Evolutionary conservation across 2,329 filamentous ascomycete genomes (phyloP).

Genomic region (Coleophoma cylindrospora): DNA sequence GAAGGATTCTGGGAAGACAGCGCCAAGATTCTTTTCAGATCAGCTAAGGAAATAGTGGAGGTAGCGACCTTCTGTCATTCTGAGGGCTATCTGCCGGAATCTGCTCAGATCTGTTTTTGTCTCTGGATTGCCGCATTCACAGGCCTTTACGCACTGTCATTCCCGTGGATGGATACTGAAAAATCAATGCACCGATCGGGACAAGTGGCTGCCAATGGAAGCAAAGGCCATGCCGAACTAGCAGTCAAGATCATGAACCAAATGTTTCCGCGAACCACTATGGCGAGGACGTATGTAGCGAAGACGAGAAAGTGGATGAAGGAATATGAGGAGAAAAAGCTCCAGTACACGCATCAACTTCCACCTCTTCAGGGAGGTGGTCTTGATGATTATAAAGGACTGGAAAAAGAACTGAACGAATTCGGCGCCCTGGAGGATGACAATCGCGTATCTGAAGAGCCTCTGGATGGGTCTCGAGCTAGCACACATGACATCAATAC

Average conservation of each 20-base stretch:
- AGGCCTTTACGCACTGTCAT: slow-evolving; percentile 61
- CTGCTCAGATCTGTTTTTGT: slow-evolving; percentile 62
- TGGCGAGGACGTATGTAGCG: slow-evolving; percentile 50
- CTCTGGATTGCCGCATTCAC: slow-evolving; percentile 63
- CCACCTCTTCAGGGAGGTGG: slow-evolving; percentile 39
- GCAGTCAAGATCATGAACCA: slow-evolving; percentile 44
- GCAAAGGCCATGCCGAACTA: slow-evolving; percentile 28
- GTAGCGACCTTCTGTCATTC: slow-evolving; percentile 56
- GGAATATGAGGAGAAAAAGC: slow-evolving; percentile 28
- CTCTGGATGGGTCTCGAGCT: slow-evolving; percentile 19
- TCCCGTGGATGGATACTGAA: slow-evolving; percentile 62
- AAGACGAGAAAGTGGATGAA: slow-evolving; percentile 48
- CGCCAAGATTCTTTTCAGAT: slow-evolving; percentile 56
- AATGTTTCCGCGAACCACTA: slow-evolving; percentile 47
- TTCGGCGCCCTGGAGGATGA: slow-evolving; percentile 37
- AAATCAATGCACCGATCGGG: slow-evolving; percentile 43
- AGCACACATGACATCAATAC: slow-evolving; percentile 16
- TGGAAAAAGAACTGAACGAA: slow-evolving; percentile 45
- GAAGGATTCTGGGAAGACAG: slow-evolving; percentile 57
- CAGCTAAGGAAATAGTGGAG: slow-evolving; percentile 58
- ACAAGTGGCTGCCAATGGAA: slow-evolving; percentile 8
- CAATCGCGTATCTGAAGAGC: slow-evolving; percentile 5
- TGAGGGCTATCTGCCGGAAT: slow-evolving; percentile 54
- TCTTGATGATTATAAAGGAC: slow-evolving; percentile 47
- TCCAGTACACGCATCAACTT: slow-evolving; percentile 6